Base-by-base conservation (phyloP, 129 eudicot species). In the Tanacetum coccineum region DNA sequence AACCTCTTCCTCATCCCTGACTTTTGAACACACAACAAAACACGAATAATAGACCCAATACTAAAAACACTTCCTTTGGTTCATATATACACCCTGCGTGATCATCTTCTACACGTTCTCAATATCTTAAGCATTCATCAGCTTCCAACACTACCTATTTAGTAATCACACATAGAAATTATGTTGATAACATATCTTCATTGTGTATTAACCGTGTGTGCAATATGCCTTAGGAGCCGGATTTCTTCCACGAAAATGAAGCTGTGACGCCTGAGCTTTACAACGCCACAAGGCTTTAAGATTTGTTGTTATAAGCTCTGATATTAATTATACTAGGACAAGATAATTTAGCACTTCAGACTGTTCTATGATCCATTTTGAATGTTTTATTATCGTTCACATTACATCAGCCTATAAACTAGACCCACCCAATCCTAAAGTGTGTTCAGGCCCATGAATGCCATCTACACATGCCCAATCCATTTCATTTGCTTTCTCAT, bases 11-110 rank as follows among this genome's bases (percentile, higher is more conserved):
- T 30, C 45, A 30, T 4, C 60, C 55, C 7, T 44, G 36, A 9
- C 47, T 62, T 73, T 64, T 7, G 7, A 4, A 30, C 36, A 30
- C 36, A 30, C 6, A 28, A 28, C 32, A 52, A 62, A 73, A 21
- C 62, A 67, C 54, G 15, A 54, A 75, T 28, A 67, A 59, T 47
- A 60, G 21, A 68, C 64, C 47, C 68, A 50, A 66, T 36, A 39
- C 3, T 62, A 28, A 72, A 72, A 51, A 59, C 45, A 72, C 45
- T 62, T 62, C 63, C 20, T 61, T 36, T 19, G 40, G 40, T 71
- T 60, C 46, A 42, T 8, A 42, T 19, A 40, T n/a, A 30, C 15
- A 28, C 32, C 45, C 59, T 21, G 30, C 19, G 51, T 3, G 6
- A 57, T 46, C 67, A 55, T 63, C 52, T 64, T 66, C 39, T 65